These are phyloP conservation scores for Scalesia atractyloides DNA, from an alignment of 129 eudicot genomes.

Conservation along the genomic window DNA sequence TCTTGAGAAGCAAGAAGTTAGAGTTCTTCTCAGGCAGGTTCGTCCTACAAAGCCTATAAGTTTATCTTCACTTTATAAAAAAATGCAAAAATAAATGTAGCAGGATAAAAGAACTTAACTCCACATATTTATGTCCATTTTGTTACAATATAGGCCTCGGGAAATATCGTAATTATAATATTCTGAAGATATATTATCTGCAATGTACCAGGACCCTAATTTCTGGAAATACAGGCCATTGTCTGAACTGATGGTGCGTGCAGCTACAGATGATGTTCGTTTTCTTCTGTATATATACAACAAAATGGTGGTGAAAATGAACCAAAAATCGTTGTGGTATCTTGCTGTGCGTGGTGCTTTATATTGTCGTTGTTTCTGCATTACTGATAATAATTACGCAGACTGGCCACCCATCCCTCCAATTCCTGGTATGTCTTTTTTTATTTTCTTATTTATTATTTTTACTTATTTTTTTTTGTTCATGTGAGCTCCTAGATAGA, in stretches of 20 bases:
- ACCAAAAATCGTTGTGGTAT: constrained; percentile 73
- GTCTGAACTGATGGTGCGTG: constrained; percentile 87
- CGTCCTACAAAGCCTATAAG: constrained; percentile 31
- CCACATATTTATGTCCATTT: background rate
- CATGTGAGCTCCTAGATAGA: background rate
- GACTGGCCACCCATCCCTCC: constrained; percentile 94
- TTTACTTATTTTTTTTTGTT: constrained; percentile 4
- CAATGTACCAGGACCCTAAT: constrained; percentile 76
- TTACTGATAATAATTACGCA: constrained; percentile 55
- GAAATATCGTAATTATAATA: background rate
- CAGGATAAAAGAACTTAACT: constrained; percentile 11
- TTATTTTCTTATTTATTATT: background rate
- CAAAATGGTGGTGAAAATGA: constrained; percentile 82
- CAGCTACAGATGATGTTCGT: constrained; percentile 97
- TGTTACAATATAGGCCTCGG: background rate
- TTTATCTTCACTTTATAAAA: background rate
- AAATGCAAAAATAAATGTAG: background rate
- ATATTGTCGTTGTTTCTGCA: constrained; percentile 88
- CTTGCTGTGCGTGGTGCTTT: constrained; percentile 91
- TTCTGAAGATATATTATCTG: constrained; percentile 23
- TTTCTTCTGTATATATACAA: constrained; percentile 80
- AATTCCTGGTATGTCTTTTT: constrained; percentile 59
- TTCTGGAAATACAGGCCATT: constrained; percentile 92
- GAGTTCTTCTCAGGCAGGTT: constrained; percentile 83
- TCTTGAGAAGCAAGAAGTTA: constrained; percentile 86